Evolutionary conservation across 805 yeast species (phyloP).

Genomic region (Grigorovia humatica): DNA sequence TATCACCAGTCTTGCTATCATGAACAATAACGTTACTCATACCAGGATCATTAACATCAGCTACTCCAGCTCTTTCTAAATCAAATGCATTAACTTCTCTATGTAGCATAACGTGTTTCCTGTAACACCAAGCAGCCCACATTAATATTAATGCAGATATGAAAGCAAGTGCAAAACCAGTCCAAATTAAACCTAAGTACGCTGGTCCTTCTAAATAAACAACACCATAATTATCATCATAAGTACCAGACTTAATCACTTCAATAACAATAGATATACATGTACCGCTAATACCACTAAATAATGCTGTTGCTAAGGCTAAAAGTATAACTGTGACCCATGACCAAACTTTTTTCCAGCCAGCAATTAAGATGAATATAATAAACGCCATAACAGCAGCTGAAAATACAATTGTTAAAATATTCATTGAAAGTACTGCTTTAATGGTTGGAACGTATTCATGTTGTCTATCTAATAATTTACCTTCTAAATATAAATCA

Average conservation of each 20-base stretch:
- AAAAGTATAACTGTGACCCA: constrained; percentile 3
- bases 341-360: constrained; percentile 3
- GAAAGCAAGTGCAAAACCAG: constrained; percentile 20
- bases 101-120: constrained; percentile 1
- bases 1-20: neutral
- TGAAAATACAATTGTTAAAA: constrained; percentile 17
- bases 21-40: neutral
- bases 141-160: constrained; percentile 1
- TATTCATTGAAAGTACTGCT: constrained; percentile 22
- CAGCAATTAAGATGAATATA: constrained; percentile 8
- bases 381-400: constrained; percentile 13
- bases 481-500: constrained; percentile 24
- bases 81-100: neutral
- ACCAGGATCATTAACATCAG: neutral
- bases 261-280: constrained; percentile 20
- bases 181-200: constrained; percentile 25
- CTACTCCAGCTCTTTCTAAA: neutral
- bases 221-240: constrained; percentile 25
- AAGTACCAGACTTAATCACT: constrained; percentile 25
- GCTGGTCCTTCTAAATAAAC: constrained; percentile 18
- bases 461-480: constrained; percentile 22
- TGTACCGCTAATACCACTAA: constrained; percentile 21
- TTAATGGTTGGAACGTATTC: constrained; percentile 26
- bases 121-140: constrained; percentile 1
- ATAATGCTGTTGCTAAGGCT: constrained; percentile 8